Evolutionary conservation across 805 yeast species (phyloP).

Genomic region (Candida tibetensis): DNA sequence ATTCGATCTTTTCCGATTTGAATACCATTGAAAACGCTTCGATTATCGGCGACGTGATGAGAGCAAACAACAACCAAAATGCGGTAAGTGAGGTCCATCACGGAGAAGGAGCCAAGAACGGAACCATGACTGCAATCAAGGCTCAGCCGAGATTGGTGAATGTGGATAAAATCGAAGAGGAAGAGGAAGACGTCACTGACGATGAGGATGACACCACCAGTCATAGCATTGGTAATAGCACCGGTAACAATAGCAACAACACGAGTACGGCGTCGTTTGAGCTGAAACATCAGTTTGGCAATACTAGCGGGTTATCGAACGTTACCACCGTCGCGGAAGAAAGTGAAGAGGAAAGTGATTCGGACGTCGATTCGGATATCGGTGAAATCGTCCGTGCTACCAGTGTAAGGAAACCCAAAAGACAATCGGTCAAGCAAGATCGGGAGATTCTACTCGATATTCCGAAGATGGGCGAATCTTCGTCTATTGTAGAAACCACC

Average conservation of each 20-base stretch:
- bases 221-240: not conserved
- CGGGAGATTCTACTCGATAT: conserved; percentile 15
- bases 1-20: conserved; percentile 41
- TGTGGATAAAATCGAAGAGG: conserved; percentile 47
- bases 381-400: conserved; percentile 45
- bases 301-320: not conserved
- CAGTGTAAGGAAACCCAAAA: conserved; percentile 20
- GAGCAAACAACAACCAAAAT: conserved; percentile 17
- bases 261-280: not conserved
- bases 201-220: conserved; percentile 3
- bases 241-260: not conserved
- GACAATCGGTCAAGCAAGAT: conserved; percentile 5
- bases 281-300: not conserved
- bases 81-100: conserved; percentile 4
- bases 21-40: conserved; percentile 47
- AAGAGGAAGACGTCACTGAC: conserved; percentile 18
- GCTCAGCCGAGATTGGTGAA: conserved; percentile 73
- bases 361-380: conserved; percentile 46
- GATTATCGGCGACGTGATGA: conserved; percentile 38
- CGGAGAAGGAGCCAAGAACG: conserved; percentile 16
- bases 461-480: not conserved
- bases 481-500: conserved; percentile 1
- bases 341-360: conserved; percentile 15
- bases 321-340: not conserved
- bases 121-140: conserved; percentile 70